A percentile compares a stretch with the other conserved stretches of the same genome.
phyloP scores from a whole-genome alignment of 2,329 filamentous ascomycete species.

The Microcera coccophila region DNA sequence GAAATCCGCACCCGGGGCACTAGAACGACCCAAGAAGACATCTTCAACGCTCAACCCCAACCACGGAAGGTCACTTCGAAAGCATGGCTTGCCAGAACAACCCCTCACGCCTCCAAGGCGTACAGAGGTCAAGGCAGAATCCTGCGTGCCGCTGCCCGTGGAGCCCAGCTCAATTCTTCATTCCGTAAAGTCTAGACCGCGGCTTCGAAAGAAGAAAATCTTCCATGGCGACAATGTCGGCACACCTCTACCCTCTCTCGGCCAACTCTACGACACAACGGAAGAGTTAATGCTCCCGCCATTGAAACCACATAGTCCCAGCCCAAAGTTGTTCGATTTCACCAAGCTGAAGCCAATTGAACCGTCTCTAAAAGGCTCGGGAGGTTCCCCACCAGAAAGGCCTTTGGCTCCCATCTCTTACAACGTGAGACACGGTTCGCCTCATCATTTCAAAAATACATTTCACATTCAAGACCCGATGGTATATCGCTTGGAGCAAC shows the following conservation, averaged over 20 bases:
- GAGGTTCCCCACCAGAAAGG: conserved; percentile 23
- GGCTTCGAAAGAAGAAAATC: conserved; percentile 45
- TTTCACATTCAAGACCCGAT: conserved; percentile 24
- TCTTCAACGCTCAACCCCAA: conserved; percentile 35
- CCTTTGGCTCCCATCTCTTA: conserved; percentile 30
- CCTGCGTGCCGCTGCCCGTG: no score
- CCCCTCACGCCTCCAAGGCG: no score
- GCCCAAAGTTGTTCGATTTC: conserved; percentile 12
- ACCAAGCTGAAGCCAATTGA: conserved; percentile 29
- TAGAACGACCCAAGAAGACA: conserved; percentile 27
- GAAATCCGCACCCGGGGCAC: conserved; percentile 39
- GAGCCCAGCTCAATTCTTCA: conserved; percentile 44
- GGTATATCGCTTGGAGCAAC: conserved; percentile 17
- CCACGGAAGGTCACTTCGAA: conserved; percentile 31
- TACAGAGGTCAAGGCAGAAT: conserved; percentile 2
- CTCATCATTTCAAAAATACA: conserved; percentile 17
- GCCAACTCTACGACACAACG: conserved; percentile 8
- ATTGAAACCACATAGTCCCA: conserved; percentile 23
- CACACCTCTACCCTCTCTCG: conserved; percentile 24
- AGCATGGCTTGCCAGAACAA: conserved; percentile 2
- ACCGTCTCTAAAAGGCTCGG: no score
- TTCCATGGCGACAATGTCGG: conserved; percentile 39
- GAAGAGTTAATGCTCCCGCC: conserved; percentile 29
- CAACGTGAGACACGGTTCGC: conserved; percentile 25
- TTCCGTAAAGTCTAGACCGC: conserved; percentile 48